Percentiles rank a stretch among this genome's conserved stretches.
Conservation (phyloP, 2,329 filamentous ascomycete genomes). For the Didymella sp. region DNA sequence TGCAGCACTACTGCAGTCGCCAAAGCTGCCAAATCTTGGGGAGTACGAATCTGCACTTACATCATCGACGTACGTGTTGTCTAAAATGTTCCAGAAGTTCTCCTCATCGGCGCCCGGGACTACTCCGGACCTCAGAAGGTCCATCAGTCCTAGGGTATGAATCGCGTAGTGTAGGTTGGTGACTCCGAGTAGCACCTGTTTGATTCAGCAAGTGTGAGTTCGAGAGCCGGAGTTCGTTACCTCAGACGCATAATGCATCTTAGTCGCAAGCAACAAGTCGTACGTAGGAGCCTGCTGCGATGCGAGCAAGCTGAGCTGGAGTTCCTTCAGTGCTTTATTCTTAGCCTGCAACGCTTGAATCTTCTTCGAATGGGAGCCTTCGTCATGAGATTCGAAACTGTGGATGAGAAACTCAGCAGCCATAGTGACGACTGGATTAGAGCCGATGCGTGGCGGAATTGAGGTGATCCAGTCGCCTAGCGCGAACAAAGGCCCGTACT, state of each 20-base stretch:
- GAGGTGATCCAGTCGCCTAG: slow-evolving; percentile 13
- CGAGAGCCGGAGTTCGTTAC: neutral
- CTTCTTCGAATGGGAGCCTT: neutral
- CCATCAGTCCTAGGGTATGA: slow-evolving; percentile 9
- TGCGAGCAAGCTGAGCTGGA: neutral
- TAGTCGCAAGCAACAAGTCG: slow-evolving; percentile 4
- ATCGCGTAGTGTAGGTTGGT: slow-evolving; percentile 7
- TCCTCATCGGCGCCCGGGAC: neutral
- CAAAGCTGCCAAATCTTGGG: no score
- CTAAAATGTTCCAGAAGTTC: slow-evolving; percentile 6
- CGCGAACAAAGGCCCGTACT: neutral
- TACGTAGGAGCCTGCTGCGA: neutral
- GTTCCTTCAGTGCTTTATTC: slow-evolving; percentile 1
- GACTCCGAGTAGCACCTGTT: slow-evolving; percentile 9
- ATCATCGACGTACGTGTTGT: slow-evolving; percentile 16
- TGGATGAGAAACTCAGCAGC: slow-evolving; percentile 8
- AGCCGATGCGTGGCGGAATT: slow-evolving; percentile 4
- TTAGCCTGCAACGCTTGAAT: neutral
- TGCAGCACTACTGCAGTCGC: neutral
- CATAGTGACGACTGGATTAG: slow-evolving; percentile 2
- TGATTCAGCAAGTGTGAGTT: neutral
- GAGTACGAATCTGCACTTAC: neutral
- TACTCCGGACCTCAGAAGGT: neutral
- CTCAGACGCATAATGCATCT: slow-evolving; percentile 15
- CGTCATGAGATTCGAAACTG: neutral